These are phyloP conservation scores for Tritrichomonas foetus DNA, from an alignment of 208 protist species.

Conservation along the genomic window DNA sequence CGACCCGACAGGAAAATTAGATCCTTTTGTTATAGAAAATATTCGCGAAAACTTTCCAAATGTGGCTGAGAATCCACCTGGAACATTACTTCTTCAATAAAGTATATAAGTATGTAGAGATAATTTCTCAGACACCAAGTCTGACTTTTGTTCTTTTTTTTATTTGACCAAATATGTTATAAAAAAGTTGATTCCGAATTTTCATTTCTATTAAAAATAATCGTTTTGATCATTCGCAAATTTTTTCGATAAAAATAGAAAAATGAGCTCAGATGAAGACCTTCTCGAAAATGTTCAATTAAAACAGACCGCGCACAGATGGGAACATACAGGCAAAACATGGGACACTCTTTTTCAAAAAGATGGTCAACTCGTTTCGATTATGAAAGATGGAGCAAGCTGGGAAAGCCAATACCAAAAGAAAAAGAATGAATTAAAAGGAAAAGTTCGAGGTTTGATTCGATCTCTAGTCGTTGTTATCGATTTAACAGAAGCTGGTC, in stretches of 20 bases:
- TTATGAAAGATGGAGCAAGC: neutral
- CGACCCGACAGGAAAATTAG: neutral
- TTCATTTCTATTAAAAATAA: neutral
- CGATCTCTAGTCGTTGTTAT: neutral
- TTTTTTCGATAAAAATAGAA: neutral
- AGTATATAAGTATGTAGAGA: too few relatives aligned
- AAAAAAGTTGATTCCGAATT: neutral
- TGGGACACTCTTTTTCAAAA: neutral
- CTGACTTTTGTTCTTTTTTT: neutral
- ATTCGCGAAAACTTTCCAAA: neutral
- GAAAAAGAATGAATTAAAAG: neutral
- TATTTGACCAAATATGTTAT: neutral
- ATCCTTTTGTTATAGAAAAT: neutral
- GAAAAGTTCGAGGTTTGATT: neutral
- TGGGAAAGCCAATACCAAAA: neutral
- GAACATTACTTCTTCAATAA: constrained; percentile 15
- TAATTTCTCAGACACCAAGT: too few relatives aligned
- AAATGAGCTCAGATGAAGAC: too few relatives aligned
- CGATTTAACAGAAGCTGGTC: neutral
- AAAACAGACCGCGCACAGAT: neutral
- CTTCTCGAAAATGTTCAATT: too few relatives aligned
- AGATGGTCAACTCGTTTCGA: neutral
- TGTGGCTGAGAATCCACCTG: neutral
- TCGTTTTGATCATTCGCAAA: neutral
- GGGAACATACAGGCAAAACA: neutral